Percentiles rank a stretch among this genome's conserved stretches.
phyloP scores from a whole-genome alignment of 768 basidiomycete genomes.

The Mycena indigotica region DNA sequence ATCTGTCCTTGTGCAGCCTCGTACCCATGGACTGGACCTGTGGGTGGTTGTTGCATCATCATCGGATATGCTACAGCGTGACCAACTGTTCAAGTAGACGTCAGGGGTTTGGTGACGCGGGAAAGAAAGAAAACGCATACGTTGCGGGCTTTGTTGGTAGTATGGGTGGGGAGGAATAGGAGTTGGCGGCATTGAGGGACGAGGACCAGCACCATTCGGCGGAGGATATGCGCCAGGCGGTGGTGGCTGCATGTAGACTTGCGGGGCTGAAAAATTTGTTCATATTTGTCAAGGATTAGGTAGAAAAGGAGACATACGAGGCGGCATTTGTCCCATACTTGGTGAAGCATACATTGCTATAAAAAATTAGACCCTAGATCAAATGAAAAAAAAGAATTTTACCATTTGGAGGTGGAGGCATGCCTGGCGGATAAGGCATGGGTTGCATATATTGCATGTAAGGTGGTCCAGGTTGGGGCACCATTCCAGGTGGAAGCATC shows the following conservation, averaged over 20 bases:
- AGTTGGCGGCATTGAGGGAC: constrained; percentile 90
- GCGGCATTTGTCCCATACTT: constrained; percentile 88
- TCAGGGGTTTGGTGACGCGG: constrained; percentile 5
- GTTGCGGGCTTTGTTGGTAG: constrained; percentile 88
- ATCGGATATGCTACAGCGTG: constrained; percentile 88
- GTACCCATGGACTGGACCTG: constrained; percentile 70
- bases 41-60: constrained; percentile 87
- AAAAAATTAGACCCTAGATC: constrained; percentile 2
- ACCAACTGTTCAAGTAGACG: constrained; percentile 57
- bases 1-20: constrained; percentile 74
- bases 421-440: constrained; percentile 79
- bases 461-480: constrained; percentile 68
- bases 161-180: constrained; percentile 88
- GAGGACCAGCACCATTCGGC: constrained; percentile 75
- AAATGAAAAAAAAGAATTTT: constrained; percentile 30
- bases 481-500: constrained; percentile 88
- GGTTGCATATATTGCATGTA: constrained; percentile 88
- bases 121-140: constrained; percentile 42
- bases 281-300: constrained; percentile 3
- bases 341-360: constrained; percentile 81
- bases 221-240: constrained; percentile 79
- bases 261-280: constrained; percentile 48
- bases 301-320: constrained; percentile 55
- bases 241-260: constrained; percentile 79
- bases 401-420: constrained; percentile 76